These are phyloP conservation scores for Peterozyma xylosa DNA, from an alignment of 805 yeast species.

Conservation along the genomic window DNA sequence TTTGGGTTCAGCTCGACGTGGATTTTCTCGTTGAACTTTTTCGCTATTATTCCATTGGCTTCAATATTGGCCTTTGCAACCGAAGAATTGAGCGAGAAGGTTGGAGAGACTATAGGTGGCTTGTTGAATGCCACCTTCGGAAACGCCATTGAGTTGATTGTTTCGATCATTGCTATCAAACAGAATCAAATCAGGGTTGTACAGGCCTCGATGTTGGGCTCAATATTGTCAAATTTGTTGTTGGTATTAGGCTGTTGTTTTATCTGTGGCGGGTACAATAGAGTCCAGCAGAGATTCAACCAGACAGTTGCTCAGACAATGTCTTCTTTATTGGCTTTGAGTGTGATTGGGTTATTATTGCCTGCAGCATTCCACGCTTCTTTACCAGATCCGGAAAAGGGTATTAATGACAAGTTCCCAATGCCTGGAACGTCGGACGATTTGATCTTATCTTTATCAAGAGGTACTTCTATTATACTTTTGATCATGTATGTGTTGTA, in stretches of 20 bases:
- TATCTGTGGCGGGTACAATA: constrained; percentile 82
- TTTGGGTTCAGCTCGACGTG: constrained; percentile 44
- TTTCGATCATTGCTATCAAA: constrained; percentile 79
- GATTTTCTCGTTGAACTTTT: constrained; percentile 69
- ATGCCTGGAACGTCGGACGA: constrained; percentile 21
- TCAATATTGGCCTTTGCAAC: constrained; percentile 87
- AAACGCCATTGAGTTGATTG: constrained; percentile 95
- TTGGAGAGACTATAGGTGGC: constrained; percentile 92
- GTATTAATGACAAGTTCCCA: constrained; percentile 27
- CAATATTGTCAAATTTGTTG: constrained; percentile 80
- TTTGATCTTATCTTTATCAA: constrained; percentile 63
- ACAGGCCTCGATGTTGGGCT: constrained; percentile 96
- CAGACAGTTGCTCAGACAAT: constrained; percentile 98
- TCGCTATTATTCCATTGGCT: constrained; percentile 90
- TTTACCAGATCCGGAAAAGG: constrained; percentile 40
- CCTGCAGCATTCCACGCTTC: constrained; percentile 96
- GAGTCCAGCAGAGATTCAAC: constrained; percentile 82
- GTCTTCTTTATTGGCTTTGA: constrained; percentile 88
- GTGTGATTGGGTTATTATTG: constrained; percentile 79
- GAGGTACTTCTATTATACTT: constrained; percentile 80
- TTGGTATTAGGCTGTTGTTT: constrained; percentile 95
- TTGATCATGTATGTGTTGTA: constrained; percentile 72
- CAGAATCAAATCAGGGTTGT: constrained; percentile 89
- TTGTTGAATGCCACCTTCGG: constrained; percentile 95
- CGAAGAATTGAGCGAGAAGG: constrained; percentile 80